A percentile compares a stretch with the other conserved stretches of the same genome.
phyloP scores from a whole-genome alignment of 805 yeast genomes.

The Candida wancherniae region DNA sequence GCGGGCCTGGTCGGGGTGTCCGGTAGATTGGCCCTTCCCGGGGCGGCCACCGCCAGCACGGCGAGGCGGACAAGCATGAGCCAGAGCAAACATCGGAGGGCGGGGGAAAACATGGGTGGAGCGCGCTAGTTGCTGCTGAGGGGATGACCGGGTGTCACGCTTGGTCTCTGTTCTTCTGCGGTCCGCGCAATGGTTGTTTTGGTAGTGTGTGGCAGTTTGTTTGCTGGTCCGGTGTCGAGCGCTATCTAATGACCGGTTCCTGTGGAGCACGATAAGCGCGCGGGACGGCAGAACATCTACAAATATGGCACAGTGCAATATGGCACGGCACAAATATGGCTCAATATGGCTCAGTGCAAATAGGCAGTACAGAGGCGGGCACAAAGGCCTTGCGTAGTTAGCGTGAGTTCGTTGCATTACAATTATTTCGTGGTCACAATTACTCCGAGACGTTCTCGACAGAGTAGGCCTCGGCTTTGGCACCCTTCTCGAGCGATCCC shows the following conservation, averaged over 20 bases:
- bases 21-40: constrained; percentile 2
- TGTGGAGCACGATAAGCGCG: too few relatives aligned
- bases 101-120: neutral
- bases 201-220: too few relatives aligned
- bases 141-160: neutral
- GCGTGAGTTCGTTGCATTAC: neutral
- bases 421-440: constrained; percentile 1
- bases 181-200: neutral
- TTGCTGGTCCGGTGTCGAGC: too few relatives aligned
- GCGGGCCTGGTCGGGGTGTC: constrained; percentile 18
- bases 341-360: neutral
- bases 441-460: constrained; percentile 27
- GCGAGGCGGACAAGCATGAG: constrained; percentile 2
- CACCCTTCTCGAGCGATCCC: constrained; percentile 9
- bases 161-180: neutral
- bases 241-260: too few relatives aligned
- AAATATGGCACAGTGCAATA: neutral
- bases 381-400: neutral
- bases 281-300: neutral
- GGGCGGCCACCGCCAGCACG: constrained; percentile 12
- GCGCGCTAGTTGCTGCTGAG: neutral
- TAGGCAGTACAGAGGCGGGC: neutral
- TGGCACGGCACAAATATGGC: neutral
- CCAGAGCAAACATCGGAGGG: constrained; percentile 3
- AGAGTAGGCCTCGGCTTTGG: constrained; percentile 23